Conservation (phyloP, 805 yeast genomes). For the Myxozyma neotropica region DNA sequence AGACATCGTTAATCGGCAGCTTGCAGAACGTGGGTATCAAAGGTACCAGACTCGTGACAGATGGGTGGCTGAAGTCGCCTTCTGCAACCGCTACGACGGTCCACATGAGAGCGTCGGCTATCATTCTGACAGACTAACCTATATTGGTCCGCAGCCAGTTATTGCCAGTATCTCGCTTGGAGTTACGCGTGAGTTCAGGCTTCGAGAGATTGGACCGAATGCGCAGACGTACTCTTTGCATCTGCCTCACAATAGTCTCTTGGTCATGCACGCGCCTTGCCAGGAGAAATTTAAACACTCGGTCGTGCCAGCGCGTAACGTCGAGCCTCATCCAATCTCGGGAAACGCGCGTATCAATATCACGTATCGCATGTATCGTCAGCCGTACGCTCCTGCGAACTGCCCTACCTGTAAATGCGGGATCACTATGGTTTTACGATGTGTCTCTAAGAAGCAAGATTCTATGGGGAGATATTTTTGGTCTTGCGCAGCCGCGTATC, state of each 20-base stretch:
- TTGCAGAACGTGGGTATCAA: constrained; percentile 41
- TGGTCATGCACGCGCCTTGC: constrained; percentile 77
- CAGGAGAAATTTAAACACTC: constrained; percentile 76
- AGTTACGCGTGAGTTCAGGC: constrained; percentile 59
- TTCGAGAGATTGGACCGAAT: constrained; percentile 8
- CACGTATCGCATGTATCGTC: constrained; percentile 62
- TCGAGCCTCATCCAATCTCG: constrained; percentile 52
- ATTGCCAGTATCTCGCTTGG: constrained; percentile 74
- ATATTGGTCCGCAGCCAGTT: constrained; percentile 70
- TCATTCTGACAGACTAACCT: constrained; percentile 75
- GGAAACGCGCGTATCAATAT: constrained; percentile 61
- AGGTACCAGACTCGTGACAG: constrained; percentile 46
- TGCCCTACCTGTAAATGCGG: constrained; percentile 50
- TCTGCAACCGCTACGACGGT: constrained; percentile 58
- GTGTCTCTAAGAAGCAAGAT: constrained; percentile 24
- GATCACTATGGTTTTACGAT: constrained; percentile 36
- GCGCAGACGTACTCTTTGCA: constrained; percentile 53
- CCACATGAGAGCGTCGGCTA: constrained; percentile 61
- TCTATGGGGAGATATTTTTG: constrained; percentile 32
- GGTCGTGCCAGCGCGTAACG: constrained; percentile 50
- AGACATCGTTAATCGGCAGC: constrained; percentile 47
- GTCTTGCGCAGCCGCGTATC: constrained; percentile 34
- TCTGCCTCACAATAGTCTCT: constrained; percentile 68
- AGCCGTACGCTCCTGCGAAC: constrained; percentile 44
- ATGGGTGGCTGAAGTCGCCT: constrained; percentile 60